Evolutionary conservation across 169 alveolate species (phyloP), one percentile per base, ranked within the genome.

Genomic region (Toxoplasma gondii): DNA sequence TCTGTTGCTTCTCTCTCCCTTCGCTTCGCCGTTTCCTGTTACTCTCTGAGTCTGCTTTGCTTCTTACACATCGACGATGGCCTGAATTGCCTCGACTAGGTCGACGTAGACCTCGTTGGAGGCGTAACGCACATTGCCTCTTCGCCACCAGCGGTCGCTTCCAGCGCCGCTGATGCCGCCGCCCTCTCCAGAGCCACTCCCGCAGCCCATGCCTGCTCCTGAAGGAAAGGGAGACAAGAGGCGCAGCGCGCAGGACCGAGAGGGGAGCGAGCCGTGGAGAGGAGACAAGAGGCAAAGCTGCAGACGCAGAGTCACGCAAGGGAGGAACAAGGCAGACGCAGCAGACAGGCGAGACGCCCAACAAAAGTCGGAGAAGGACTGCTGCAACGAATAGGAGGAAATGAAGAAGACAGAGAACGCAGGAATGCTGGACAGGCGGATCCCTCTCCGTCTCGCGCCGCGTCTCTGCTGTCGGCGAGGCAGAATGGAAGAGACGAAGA

Each of bases 151-250:
- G 17, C 88, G 69, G 88, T 70, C 88, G 43, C 78, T 41, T 24
- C 93, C 93, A 29, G 87, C 81, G 70, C 93, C 93, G 74, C 93
- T 90, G 49, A 90, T 36, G 88, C 93, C 93, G 43, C 88, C 81
- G 44, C 93, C 93, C 45, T 90, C 93, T 5, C 93, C 93, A 12
- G 31, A 12, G 36, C 93, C 93, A 49, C 93, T 90, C n/a, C 93
- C 93, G 44, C 43, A 24, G 41, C 93, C 93, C 88, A 90, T 38
- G 74, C 93, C 93, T 7, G 64, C 93, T 27, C 93, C 93, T 90
- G 49, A 17, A 12, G 43, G 49, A 80, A 44, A 86, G 43, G 70
- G 24, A 31, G 34, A 16, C 34, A 80, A 45, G 78, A 2, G 34
- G 44, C 34, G 64, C 44, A 27, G 64, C 44, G 58, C 29, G 43